Conservation (phyloP, 306 rosid genomes). For the Cucumis cinereus region DNA sequence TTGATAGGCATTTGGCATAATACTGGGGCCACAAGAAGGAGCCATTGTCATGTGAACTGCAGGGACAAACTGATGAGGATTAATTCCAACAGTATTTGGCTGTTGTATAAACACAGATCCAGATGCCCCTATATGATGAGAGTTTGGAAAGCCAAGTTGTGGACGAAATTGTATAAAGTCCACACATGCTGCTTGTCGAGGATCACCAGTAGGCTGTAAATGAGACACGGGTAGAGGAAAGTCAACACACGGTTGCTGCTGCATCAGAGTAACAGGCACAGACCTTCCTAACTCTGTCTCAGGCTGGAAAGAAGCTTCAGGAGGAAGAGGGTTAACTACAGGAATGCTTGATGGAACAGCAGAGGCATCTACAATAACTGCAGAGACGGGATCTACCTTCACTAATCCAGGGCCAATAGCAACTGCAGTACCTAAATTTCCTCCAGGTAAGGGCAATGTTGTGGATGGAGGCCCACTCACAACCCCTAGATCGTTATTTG, state of each 20-base stretch:
- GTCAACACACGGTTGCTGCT: conserved; percentile 38
- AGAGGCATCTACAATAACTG: conserved; percentile 25
- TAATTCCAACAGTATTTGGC: conserved; percentile 30
- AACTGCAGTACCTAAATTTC: conserved; percentile 24
- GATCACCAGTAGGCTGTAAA: conserved; percentile 41
- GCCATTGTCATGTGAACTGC: conserved; percentile 35
- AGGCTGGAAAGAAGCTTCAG: conserved; percentile 22
- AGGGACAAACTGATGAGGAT: conserved; percentile 40
- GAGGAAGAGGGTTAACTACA: conserved; percentile 24
- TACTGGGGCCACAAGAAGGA: conserved; percentile 36
- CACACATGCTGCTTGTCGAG: conserved; percentile 35
- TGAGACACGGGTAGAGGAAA: conserved; percentile 33
- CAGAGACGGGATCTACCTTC: conserved; percentile 24
- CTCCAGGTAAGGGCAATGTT: conserved; percentile 23
- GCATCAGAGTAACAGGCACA: conserved; percentile 26
- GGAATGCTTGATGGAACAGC: conserved; percentile 23
- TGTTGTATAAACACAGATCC: conserved; percentile 36
- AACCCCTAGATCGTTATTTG: conserved; percentile 35
- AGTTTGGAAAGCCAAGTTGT: conserved; percentile 43
- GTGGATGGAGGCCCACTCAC: conserved; percentile 22
- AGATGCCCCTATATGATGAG: conserved; percentile 32
- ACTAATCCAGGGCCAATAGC: conserved; percentile 28
- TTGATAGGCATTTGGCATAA: conserved; percentile 38
- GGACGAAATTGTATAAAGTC: conserved; percentile 50
- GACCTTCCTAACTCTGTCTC: conserved; percentile 42